Percentiles rank a stretch among this genome's conserved stretches.
Conservation (phyloP, 2,329 filamentous ascomycete species). For the Aspergillus tubingensis region DNA sequence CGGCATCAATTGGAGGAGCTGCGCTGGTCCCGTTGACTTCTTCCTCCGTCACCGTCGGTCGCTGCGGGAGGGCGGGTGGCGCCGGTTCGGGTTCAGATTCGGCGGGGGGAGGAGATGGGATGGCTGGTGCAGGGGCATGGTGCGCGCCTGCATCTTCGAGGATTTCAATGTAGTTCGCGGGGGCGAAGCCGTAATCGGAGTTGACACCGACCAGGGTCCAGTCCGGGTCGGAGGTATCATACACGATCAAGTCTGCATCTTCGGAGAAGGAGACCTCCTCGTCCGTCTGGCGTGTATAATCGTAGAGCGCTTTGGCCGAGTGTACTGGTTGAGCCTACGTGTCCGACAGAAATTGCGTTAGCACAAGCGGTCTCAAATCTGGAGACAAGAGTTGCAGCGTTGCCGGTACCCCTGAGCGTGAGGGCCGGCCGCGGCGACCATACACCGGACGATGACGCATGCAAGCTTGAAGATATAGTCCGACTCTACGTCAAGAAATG, state of each 20-base stretch:
- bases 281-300: slow-evolving; percentile 95
- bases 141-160: slow-evolving; percentile 54
- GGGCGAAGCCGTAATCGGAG: slow-evolving; percentile 88
- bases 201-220: slow-evolving; percentile 91
- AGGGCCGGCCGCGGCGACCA: background rate
- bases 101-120: slow-evolving; percentile 26
- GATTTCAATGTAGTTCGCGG: slow-evolving; percentile 91
- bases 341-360: slow-evolving; percentile 15
- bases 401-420: slow-evolving; percentile 21
- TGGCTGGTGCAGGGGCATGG: slow-evolving; percentile 32
- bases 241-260: slow-evolving; percentile 79
- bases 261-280: slow-evolving; percentile 96
- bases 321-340: slow-evolving; percentile 64
- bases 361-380: slow-evolving; percentile 1
- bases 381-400: slow-evolving; percentile 5
- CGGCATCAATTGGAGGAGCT: slow-evolving; percentile 46
- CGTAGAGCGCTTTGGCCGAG: slow-evolving; percentile 90
- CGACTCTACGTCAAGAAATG: background rate
- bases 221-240: slow-evolving; percentile 87
- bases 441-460: background rate
- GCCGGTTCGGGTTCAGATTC: slow-evolving; percentile 34
- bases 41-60: slow-evolving; percentile 28
- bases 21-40: slow-evolving; percentile 29
- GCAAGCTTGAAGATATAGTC: background rate
- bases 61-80: slow-evolving; percentile 41